Evolutionary conservation across 306 rosid genomes (phyloP).

Genomic region (Pterocarpus macrocarpus): DNA sequence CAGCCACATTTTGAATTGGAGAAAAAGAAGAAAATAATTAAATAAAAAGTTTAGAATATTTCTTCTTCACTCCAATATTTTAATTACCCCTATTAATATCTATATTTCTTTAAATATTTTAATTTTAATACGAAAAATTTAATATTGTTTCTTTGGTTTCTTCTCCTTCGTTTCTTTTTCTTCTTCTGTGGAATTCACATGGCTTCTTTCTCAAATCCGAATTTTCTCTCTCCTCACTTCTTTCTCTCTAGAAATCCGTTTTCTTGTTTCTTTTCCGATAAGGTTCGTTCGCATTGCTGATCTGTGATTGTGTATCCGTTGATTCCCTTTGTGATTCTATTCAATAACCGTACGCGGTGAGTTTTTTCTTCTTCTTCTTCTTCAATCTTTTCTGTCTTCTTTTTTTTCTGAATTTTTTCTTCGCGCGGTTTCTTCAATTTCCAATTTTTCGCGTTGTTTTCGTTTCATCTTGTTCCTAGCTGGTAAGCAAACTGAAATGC

Average conservation of each 20-base stretch:
- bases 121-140: neutral
- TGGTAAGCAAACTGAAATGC: conserved; percentile 49
- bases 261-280: conserved; percentile 44
- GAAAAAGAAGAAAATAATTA: conserved; percentile 43
- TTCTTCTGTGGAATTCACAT: conserved; percentile 59
- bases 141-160: conserved; percentile 53
- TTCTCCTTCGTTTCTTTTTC: conserved; percentile 53
- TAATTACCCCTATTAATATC: neutral
- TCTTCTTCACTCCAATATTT: conserved; percentile 28
- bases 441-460: conserved; percentile 18
- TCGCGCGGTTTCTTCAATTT: conserved; percentile 37
- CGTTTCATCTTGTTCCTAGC: conserved; percentile 33
- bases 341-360: conserved; percentile 56
- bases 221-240: conserved; percentile 54
- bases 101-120: neutral
- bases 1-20: conserved; percentile 49
- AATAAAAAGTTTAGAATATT: conserved; percentile 27
- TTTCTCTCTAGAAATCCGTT: conserved; percentile 43
- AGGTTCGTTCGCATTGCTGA: conserved; percentile 65
- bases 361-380: conserved; percentile 27
- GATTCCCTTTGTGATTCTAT: conserved; percentile 37
- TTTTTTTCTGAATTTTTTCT: neutral
- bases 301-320: conserved; percentile 39
- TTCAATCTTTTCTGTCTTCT: neutral
- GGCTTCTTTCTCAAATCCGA: conserved; percentile 66